Conservation (phyloP, 1,284 basidiomycete species). For the Mycena citricolor region DNA sequence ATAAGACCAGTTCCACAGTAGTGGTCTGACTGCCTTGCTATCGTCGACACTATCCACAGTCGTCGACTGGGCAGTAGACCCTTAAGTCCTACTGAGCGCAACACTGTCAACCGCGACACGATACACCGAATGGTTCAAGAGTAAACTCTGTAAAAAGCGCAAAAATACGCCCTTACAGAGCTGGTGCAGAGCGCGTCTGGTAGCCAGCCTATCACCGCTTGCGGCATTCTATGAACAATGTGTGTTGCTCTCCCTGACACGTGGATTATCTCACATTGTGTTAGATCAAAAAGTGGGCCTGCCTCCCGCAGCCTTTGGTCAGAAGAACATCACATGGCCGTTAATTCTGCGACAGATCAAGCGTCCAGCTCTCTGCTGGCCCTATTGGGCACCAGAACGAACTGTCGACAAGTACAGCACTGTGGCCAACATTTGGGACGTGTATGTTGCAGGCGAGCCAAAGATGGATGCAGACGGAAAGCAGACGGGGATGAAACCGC, state of each 20-base stretch:
- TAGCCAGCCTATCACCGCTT: conserved; percentile 23
- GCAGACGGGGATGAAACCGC: conserved; percentile 7
- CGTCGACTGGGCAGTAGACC: too few species aligned
- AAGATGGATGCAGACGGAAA: background rate
- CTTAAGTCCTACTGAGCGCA: too few species aligned
- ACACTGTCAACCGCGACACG: too few species aligned
- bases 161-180: too few species aligned
- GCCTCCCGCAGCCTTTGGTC: conserved; percentile 2
- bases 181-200: too few species aligned
- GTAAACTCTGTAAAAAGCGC: too few species aligned
- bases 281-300: conserved; percentile 9
- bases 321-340: conserved; percentile 2
- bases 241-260: too few species aligned
- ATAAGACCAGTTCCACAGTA: too few species aligned
- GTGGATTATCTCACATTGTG: too few species aligned
- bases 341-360: background rate
- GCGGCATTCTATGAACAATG: conserved; percentile 21
- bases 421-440: conserved; percentile 3
- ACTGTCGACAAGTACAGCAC: background rate
- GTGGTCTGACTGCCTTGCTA: too few species aligned
- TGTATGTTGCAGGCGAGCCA: conserved; percentile 3
- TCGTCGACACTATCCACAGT: too few species aligned
- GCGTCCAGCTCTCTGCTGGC: conserved; percentile 2
- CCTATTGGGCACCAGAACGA: conserved; percentile 10
- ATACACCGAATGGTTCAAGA: too few species aligned